These are phyloP conservation scores for Micractinium sp. DNA, from an alignment of 139 green algal genomes.

Conservation along the genomic window DNA sequence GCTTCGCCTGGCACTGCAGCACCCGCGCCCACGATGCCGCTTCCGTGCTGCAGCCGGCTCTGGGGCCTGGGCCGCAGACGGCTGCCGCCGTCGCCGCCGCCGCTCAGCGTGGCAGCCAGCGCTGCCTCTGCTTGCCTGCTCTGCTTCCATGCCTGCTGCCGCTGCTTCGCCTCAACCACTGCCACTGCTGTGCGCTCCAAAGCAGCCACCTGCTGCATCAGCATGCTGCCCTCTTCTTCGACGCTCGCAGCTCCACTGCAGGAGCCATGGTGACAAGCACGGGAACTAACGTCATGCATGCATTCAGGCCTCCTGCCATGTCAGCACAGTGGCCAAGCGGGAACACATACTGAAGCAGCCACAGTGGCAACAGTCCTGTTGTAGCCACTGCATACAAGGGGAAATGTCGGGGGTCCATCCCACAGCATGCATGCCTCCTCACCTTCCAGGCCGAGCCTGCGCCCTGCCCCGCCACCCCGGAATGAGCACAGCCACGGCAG, in stretches of 20 bases:
- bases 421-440: neutral
- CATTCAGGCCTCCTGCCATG: neutral
- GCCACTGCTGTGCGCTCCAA: neutral
- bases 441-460: neutral
- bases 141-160: neutral
- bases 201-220: too few species aligned
- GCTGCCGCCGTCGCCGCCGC: too few species aligned
- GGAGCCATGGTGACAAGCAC: neutral
- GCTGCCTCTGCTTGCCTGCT: neutral
- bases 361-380: neutral
- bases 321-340: neutral
- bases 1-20: neutral
- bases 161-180: neutral
- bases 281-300: neutral
- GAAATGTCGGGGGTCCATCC: neutral
- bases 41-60: neutral
- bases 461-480: neutral
- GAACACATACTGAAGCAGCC: neutral
- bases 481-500: neutral
- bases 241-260: neutral
- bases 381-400: neutral
- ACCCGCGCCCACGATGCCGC: neutral
- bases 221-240: neutral
- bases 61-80: neutral
- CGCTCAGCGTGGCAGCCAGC: neutral